These are phyloP conservation scores for Thraustochytrium sp. DNA, from an alignment of 352 stramenopile genomes.

Conservation along the genomic window DNA sequence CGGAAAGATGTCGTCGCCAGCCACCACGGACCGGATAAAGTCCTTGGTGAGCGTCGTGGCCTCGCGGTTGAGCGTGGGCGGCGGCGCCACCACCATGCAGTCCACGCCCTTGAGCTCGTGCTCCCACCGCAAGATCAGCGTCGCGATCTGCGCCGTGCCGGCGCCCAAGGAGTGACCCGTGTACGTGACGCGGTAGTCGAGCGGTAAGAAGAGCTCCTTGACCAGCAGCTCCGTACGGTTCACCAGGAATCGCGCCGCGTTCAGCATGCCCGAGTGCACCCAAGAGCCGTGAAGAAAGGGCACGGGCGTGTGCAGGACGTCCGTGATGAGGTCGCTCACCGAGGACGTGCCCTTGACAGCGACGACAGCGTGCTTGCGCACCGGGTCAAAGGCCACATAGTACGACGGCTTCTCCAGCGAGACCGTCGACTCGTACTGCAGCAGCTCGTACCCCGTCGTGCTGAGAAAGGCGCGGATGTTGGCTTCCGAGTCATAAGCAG, in stretches of 20 bases:
- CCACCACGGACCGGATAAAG: background rate
- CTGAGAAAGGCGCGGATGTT: background rate
- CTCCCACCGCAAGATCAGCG: conserved; percentile 20
- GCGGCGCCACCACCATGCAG: conserved; percentile 5
- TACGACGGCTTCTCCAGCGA: background rate
- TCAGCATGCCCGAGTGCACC: conserved; percentile 12
- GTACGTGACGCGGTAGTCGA: background rate
- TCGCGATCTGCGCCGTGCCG: background rate
- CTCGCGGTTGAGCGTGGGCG: conserved; percentile 6
- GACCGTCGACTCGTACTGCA: conserved; percentile 2
- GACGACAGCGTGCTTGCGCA: background rate
- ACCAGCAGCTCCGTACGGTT: conserved; percentile 15
- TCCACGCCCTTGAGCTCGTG: background rate
- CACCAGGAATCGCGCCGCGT: background rate
- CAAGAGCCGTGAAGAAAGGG: conserved; percentile 13
- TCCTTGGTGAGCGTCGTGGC: background rate
- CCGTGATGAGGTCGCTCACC: conserved; percentile 15
- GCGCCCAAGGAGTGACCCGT: conserved; percentile 36
- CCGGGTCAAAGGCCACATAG: conserved; percentile 14
- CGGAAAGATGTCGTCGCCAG: conserved; percentile 21
- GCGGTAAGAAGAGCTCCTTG: background rate
- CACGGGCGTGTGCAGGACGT: conserved; percentile 17
- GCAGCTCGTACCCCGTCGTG: background rate
- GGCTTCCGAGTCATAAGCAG: background rate
- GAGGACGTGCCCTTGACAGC: background rate